phyloP scores from a whole-genome alignment of 805 yeast genomes.

The Candida yuanshanica region DNA sequence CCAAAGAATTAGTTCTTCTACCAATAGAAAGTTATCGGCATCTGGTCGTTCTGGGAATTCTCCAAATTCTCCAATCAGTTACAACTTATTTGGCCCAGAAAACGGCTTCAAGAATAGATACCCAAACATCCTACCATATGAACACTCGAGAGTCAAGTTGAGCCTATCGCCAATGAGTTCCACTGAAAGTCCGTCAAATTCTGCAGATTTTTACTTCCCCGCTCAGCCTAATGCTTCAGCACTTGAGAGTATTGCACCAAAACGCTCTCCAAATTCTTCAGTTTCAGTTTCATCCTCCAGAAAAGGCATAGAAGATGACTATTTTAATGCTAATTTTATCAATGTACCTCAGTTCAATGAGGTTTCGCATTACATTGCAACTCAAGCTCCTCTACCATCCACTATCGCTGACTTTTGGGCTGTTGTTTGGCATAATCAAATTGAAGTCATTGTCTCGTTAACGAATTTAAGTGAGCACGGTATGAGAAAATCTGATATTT shows the following conservation, averaged over 20 bases:
- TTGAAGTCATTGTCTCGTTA: conserved; percentile 69
- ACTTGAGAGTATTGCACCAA: background rate
- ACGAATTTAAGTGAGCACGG: conserved; percentile 72
- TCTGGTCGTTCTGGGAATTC: conserved; percentile 4
- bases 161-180: conserved; percentile 26
- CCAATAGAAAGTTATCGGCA: conserved; percentile 12
- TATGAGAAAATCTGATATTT: conserved; percentile 74
- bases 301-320: conserved; percentile 10
- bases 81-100: conserved; percentile 43
- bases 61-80: conserved; percentile 8
- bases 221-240: conserved; percentile 1
- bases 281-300: conserved; percentile 3
- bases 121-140: conserved; percentile 75
- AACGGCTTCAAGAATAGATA: conserved; percentile 72
- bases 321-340: conserved; percentile 62
- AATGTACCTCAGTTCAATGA: conserved; percentile 33
- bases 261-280: background rate
- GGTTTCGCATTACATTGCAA: conserved; percentile 58
- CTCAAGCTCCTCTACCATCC: conserved; percentile 80
- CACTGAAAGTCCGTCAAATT: conserved; percentile 7
- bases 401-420: conserved; percentile 91
- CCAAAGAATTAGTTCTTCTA: conserved; percentile 18
- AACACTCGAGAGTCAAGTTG: conserved; percentile 37
- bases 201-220: conserved; percentile 2
- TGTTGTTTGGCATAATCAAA: conserved; percentile 57